Evolutionary conservation across 2,329 filamentous ascomycete species (phyloP).

Genomic region (Ophiocordyceps robertsii): DNA sequence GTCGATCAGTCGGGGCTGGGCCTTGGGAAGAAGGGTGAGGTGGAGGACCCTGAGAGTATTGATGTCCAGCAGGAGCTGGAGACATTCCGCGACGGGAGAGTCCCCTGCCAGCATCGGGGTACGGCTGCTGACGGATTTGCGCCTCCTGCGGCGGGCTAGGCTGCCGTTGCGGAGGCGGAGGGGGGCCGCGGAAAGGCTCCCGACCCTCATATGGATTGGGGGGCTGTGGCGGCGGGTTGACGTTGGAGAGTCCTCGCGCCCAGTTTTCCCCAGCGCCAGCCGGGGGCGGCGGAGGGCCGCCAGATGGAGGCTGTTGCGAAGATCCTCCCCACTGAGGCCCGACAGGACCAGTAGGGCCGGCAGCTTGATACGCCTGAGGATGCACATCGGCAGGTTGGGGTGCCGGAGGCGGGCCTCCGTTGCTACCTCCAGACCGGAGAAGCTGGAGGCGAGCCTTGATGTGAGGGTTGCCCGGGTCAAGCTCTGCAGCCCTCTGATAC

Average conservation of each 20-base stretch:
- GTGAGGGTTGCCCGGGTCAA: slow-evolving; percentile 85
- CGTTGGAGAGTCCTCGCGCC: slow-evolving; percentile 59
- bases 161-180: slow-evolving; percentile 54
- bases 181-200: slow-evolving; percentile 54
- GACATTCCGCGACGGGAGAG: slow-evolving; percentile 37
- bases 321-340: slow-evolving; percentile 85
- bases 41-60: slow-evolving; percentile 35
- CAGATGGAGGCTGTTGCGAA: slow-evolving; percentile 36
- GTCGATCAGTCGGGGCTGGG: slow-evolving; percentile 36
- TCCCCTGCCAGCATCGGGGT: slow-evolving; percentile 30
- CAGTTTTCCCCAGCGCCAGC: slow-evolving; percentile 40
- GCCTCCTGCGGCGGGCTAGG: slow-evolving; percentile 62
- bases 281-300: slow-evolving; percentile 50
- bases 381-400: slow-evolving; percentile 95
- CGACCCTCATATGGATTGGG: slow-evolving; percentile 71
- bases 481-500: slow-evolving; percentile 84
- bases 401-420: slow-evolving; percentile 58
- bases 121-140: slow-evolving; percentile 42
- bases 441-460: slow-evolving; percentile 92
- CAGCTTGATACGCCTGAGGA: slow-evolving; percentile 80
- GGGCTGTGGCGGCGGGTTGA: slow-evolving; percentile 62
- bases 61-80: slow-evolving; percentile 24
- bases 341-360: slow-evolving; percentile 67
- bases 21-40: slow-evolving; percentile 33
- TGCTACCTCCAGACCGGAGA: slow-evolving; percentile 66